A percentile compares a stretch with the other conserved stretches of the same genome.
phyloP scores from a whole-genome alignment of 495 filamentous ascomycete genomes.

The Penicillium verhagenii region DNA sequence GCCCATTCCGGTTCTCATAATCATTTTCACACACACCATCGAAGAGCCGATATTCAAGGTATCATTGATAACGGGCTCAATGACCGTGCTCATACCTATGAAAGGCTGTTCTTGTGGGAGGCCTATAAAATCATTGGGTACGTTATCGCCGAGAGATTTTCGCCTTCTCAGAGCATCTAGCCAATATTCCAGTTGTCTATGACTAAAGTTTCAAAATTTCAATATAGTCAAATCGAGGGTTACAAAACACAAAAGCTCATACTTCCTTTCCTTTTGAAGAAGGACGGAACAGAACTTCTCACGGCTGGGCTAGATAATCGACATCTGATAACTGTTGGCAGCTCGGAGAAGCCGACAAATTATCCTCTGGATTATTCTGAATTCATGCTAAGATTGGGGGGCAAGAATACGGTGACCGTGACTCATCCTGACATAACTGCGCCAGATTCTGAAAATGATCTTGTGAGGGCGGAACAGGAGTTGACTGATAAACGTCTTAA shows the following conservation, averaged over 20 bases:
- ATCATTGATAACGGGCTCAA: background rate
- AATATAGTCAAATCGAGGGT: background rate
- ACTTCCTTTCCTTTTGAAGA: background rate
- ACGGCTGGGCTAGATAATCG: background rate
- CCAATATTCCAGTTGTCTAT: background rate
- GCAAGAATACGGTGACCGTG: background rate
- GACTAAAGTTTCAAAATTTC: background rate
- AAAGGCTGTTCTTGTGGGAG: background rate
- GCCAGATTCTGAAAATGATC: background rate
- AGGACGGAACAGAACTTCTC: background rate
- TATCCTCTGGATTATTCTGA: background rate
- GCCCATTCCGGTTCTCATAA: background rate
- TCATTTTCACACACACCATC: slow-evolving; percentile 1
- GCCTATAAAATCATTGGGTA: slow-evolving; percentile 1
- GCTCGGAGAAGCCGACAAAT: background rate
- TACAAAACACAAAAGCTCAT: background rate
- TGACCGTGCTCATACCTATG: background rate
- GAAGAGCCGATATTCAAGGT: background rate
- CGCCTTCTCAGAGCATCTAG: background rate
- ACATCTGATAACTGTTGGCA: background rate
- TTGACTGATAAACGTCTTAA: background rate
- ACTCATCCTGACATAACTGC: background rate
- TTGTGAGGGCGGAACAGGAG: background rate
- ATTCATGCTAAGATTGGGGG: background rate
- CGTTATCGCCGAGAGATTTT: background rate